Conservation (phyloP, 805 yeast species). For the Suhomyces canberraensis region DNA sequence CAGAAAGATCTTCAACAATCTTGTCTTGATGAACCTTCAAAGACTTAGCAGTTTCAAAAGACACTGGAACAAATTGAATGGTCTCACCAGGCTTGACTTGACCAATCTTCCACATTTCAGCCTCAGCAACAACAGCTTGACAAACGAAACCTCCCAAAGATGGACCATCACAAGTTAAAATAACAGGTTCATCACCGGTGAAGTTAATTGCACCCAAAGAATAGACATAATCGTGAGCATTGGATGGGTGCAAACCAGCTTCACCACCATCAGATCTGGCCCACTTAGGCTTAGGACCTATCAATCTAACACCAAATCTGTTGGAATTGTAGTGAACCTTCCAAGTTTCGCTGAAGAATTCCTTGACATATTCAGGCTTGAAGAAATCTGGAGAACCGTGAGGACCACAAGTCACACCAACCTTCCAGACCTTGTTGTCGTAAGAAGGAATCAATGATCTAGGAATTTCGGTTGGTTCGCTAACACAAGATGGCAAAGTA, state of each 20-base stretch:
- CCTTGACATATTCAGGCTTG: conserved; percentile 65
- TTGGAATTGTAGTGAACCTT: conserved; percentile 96
- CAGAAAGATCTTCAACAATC: conserved; percentile 45
- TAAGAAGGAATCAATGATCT: conserved; percentile 53
- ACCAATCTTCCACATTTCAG: conserved; percentile 98
- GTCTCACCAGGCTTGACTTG: conserved; percentile 94
- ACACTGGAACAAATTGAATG: conserved; percentile 75
- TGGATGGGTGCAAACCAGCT: conserved; percentile 98
- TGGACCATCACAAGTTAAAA: conserved; percentile 96
- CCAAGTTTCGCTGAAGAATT: conserved; percentile 79
- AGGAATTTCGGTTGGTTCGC: conserved; percentile 62
- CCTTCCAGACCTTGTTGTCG: conserved; percentile 60
- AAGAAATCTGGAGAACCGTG: conserved; percentile 98
- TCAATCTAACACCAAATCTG: conserved; percentile 90
- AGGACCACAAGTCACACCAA: conserved; percentile 95
- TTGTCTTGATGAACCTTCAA: conserved; percentile 62
- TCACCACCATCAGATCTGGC: conserved; percentile 96
- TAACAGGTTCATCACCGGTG: conserved; percentile 98
- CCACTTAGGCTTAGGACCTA: conserved; percentile 97
- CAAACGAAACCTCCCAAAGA: conserved; percentile 97
- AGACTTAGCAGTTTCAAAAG: conserved; percentile 62
- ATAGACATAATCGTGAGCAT: conserved; percentile 95
- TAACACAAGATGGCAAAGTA: conserved; percentile 67
- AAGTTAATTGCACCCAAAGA: conserved; percentile 95
- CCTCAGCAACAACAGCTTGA: conserved; percentile 91